Conservation (phyloP, 306 rosid species). For the Corylus avellana region DNA sequence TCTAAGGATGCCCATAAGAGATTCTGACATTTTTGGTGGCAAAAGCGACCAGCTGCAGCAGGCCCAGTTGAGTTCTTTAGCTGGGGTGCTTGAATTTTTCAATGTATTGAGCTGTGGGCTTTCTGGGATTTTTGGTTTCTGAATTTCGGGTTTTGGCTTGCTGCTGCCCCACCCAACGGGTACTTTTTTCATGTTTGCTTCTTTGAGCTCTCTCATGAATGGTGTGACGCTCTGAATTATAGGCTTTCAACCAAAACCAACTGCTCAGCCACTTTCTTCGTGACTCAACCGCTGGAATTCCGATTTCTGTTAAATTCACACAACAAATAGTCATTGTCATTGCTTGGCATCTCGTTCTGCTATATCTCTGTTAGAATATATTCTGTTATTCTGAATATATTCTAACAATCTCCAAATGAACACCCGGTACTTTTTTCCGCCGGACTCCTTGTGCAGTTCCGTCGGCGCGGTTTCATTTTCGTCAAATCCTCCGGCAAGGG, state of each 20-base stretch:
- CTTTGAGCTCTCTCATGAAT: slow-evolving; percentile 22
- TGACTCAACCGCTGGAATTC: slow-evolving; percentile 8
- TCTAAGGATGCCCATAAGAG: slow-evolving; percentile 6
- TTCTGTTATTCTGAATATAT: too few relatives aligned
- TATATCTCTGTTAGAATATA: too few relatives aligned
- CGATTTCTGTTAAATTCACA: not conserved
- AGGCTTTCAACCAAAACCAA: slow-evolving; percentile 5
- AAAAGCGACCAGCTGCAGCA: not conserved
- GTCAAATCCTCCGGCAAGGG: slow-evolving; percentile 43
- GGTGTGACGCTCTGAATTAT: not conserved
- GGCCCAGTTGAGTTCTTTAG: slow-evolving; percentile 25
- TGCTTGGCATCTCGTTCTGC: too few relatives aligned
- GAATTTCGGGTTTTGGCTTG: not conserved
- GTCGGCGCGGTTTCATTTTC: slow-evolving; percentile 41
- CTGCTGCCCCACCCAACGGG: slow-evolving; percentile 28
- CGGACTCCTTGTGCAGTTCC: slow-evolving; percentile 40
- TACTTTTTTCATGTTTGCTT: slow-evolving; percentile 26
- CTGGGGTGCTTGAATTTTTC: slow-evolving; percentile 27
- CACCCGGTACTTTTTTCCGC: slow-evolving; percentile 38
- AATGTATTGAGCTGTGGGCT: not conserved
- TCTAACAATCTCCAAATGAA: slow-evolving; percentile 30
- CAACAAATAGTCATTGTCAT: too few relatives aligned
- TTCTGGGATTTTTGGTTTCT: slow-evolving; percentile 9
- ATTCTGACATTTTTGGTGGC: not conserved
- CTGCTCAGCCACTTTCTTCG: slow-evolving; percentile 9